Conservation (phyloP, 2,329 filamentous ascomycete genomes). For the Fusarium falciforme region DNA sequence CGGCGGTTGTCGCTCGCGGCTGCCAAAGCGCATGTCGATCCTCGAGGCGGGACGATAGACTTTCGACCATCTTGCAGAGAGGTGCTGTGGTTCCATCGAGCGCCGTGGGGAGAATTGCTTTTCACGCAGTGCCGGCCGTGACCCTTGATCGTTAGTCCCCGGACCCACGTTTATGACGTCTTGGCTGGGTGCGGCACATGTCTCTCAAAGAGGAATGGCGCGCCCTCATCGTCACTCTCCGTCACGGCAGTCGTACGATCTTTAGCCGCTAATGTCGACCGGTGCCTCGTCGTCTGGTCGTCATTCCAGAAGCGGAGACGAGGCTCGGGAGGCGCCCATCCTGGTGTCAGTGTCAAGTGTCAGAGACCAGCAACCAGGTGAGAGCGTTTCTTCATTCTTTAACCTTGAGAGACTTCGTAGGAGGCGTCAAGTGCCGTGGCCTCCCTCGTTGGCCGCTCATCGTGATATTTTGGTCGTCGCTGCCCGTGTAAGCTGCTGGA, state of each 20-base stretch:
- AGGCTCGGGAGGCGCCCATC: conserved; percentile 22
- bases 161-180: conserved; percentile 44
- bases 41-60: conserved; percentile 38
- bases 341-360: conserved; percentile 5
- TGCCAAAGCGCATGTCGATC: conserved; percentile 41
- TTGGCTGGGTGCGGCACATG: conserved; percentile 44
- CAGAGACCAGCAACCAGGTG: conserved; percentile 12
- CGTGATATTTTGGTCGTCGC: neutral
- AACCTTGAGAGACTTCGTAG: neutral
- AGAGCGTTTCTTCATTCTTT: neutral
- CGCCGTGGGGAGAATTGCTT: conserved; percentile 42
- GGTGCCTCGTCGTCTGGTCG: conserved; percentile 37
- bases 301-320: conserved; percentile 36
- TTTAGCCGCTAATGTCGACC: conserved; percentile 39
- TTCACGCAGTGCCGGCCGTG: conserved; percentile 43
- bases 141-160: conserved; percentile 39
- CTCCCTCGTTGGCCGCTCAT: neutral
- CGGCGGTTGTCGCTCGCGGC: conserved; percentile 17
- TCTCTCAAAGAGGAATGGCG: conserved; percentile 38
- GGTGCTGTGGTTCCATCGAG: conserved; percentile 23
- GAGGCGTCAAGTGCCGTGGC: conserved; percentile 1
- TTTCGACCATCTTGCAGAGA: conserved; percentile 38
- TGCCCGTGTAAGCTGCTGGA: neutral
- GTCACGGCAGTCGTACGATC: conserved; percentile 46
- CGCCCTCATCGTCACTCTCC: conserved; percentile 30